Percentiles rank a stretch among this genome's conserved stretches.
These are phyloP conservation scores for Fremontodendron californicum DNA, from an alignment of 345 rosid genomes.

Conservation along the genomic window DNA sequence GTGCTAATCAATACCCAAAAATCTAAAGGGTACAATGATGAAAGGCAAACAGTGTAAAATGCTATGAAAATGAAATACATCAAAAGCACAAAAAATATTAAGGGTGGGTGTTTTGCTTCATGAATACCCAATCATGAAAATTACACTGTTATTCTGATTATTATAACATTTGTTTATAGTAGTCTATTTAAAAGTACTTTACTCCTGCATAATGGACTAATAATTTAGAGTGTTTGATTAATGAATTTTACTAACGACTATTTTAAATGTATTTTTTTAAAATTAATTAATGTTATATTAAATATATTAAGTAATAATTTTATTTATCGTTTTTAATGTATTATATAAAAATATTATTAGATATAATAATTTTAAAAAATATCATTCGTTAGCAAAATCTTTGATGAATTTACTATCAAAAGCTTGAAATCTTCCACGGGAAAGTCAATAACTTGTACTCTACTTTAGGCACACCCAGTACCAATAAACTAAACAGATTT, in stretches of 20 bases:
- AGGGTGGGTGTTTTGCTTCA: background rate
- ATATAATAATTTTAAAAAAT: no score
- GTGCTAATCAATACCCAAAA: background rate
- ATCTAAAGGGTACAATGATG: slow-evolving; percentile 1
- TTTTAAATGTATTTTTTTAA: no score
- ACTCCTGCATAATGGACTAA: background rate
- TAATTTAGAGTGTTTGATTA: slow-evolving; percentile 5
- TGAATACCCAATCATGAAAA: slow-evolving; percentile 6
- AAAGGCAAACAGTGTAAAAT: background rate
- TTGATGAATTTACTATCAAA: slow-evolving; percentile 3
- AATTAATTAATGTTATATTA: no score
- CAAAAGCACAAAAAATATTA: background rate
- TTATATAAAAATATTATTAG: no score
- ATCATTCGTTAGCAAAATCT: no score
- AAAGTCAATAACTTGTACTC: slow-evolving; percentile 8
- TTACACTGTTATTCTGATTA: background rate
- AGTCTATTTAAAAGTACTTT: background rate
- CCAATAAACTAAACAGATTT: background rate
- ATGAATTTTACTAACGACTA: no score
- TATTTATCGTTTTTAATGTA: no score
- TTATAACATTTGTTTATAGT: background rate
- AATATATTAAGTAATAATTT: no score
- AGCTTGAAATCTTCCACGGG: slow-evolving; percentile 7
- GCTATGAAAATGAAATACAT: background rate
- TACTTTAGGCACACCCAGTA: slow-evolving; percentile 13